Evolutionary conservation across 768 basidiomycete species (phyloP).

Genomic region (Rhodotorula babjevae): DNA sequence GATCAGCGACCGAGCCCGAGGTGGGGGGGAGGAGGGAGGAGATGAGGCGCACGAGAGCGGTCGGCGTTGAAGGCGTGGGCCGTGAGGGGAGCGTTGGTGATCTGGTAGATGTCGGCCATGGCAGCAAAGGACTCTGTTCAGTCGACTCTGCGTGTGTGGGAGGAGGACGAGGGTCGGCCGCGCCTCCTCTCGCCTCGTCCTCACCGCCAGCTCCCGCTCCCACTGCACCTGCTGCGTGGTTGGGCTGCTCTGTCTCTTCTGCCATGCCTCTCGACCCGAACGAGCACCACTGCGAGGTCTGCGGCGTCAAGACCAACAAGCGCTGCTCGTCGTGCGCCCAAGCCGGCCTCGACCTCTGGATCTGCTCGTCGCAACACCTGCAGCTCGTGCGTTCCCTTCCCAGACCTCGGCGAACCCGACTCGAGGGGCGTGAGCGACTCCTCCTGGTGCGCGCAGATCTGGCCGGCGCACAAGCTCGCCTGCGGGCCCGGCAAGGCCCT

Average conservation of each 20-base stretch:
- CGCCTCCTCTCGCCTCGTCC: neutral
- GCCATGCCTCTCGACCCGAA: neutral
- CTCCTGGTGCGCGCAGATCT: neutral
- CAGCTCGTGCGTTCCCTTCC: neutral
- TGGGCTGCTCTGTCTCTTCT: neutral
- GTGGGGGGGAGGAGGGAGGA: neutral
- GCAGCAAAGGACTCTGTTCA: slow-evolving; percentile 14
- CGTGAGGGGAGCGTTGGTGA: slow-evolving; percentile 62
- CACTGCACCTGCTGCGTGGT: neutral
- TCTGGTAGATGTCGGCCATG: slow-evolving; percentile 18
- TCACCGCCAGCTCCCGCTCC: neutral
- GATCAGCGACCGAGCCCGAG: slow-evolving; percentile 1
- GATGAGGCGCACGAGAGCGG: slow-evolving; percentile 63
- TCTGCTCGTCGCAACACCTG: neutral
- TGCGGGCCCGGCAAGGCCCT: slow-evolving; percentile 1
- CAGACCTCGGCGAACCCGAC: no score
- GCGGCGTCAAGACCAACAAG: neutral
- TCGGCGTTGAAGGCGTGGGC: slow-evolving; percentile 87
- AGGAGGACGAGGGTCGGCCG: neutral
- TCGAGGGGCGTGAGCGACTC: neutral
- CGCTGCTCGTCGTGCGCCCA: neutral
- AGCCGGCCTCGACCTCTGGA: neutral
- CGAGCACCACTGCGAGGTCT: neutral
- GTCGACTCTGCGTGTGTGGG: slow-evolving; percentile 5
- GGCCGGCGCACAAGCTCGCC: neutral